phyloP scores from a whole-genome alignment of 2,329 filamentous ascomycete genomes.

The Clonostachys solani region DNA sequence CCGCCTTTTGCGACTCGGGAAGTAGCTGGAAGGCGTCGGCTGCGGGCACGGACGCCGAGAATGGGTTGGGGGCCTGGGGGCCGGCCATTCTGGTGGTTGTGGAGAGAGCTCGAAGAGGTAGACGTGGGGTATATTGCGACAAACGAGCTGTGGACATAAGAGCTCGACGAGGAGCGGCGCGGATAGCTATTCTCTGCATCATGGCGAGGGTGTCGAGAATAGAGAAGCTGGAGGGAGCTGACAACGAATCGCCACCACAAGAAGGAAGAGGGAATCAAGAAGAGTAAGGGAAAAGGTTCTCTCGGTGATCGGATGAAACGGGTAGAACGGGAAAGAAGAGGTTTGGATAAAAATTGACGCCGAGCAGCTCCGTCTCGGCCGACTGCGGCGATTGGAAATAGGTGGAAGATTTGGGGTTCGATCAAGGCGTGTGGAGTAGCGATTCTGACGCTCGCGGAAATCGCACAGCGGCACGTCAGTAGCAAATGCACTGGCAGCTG shows the following conservation, averaged over 20 bases:
- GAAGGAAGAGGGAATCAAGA: not conserved
- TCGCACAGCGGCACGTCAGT: too few relatives aligned
- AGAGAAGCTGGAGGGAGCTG: not conserved
- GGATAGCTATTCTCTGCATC: slow-evolving; percentile 25
- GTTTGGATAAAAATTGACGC: not conserved
- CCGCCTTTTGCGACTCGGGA: slow-evolving; percentile 71
- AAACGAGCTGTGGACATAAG: slow-evolving; percentile 9
- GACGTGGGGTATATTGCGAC: not conserved
- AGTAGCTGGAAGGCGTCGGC: slow-evolving; percentile 85
- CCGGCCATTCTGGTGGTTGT: slow-evolving; percentile 20
- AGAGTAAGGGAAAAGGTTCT: not conserved
- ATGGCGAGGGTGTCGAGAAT: slow-evolving; percentile 8
- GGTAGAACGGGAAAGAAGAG: not conserved
- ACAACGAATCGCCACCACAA: not conserved
- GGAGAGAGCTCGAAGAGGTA: slow-evolving; percentile 18
- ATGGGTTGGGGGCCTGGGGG: slow-evolving; percentile 15
- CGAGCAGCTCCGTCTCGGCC: slow-evolving; percentile 7
- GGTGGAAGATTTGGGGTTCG: too few relatives aligned
- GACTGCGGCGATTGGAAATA: not conserved
- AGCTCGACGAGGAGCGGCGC: slow-evolving; percentile 18
- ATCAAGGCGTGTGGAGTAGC: too few relatives aligned
- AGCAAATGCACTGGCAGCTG: too few relatives aligned
- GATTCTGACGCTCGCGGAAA: too few relatives aligned
- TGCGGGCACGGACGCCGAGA: slow-evolving; percentile 25
- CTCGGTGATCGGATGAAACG: too few relatives aligned